Base-by-base conservation (phyloP, 2,329 filamentous ascomycete species). In the Trichoderma sp. region DNA sequence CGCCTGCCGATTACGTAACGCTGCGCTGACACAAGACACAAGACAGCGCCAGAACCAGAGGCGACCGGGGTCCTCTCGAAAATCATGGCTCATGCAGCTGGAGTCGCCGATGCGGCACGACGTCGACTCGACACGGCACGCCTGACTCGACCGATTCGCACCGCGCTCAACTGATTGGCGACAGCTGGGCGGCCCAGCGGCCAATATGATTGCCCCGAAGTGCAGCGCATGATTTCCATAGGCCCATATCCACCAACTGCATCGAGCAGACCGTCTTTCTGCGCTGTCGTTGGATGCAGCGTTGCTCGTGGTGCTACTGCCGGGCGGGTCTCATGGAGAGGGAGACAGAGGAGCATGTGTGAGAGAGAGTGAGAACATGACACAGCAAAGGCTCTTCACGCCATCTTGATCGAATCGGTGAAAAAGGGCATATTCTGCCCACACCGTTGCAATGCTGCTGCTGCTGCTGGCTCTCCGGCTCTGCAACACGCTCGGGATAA, bases 281-380 rank as follows among this genome's bases (percentile, higher is more conserved):
- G 37, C 26, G 37, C 61, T 55, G 61, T 65, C 61, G 61, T 56
- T 65, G 61, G 61, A 49, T 46, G 61, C 61, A 37, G 61, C 55
- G 52, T 10, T 18, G 26, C 24, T 16, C n/a, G 8, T 1, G 30
- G n/a, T 18, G 21, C 5, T 55, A n/a, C 16, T 16, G 30, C 24
- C 18, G 39, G 28, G 56, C 26, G 56, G 56, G 37, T 26, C 24
- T 46, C 56, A 10, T 43, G 5, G 37, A 43, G 39, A 43, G 39
- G n/a, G 39, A 43, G 18, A 3, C 1, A 26, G 34, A 39, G 56
- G 34, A 39, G 56, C 13, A 14, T 34, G 55, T 14, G n/a, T 37
- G 14, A 8, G 28, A 56, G 28, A 14, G 28, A 37, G 16, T n/a
- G 28, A 21, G 10, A 34, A 32, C n/a, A 37, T 32, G 55, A 34